Percentiles rank a stretch among this genome's conserved stretches.
Conservation (phyloP, 352 stramenopile species). For the Globisporangium apiculatum region DNA sequence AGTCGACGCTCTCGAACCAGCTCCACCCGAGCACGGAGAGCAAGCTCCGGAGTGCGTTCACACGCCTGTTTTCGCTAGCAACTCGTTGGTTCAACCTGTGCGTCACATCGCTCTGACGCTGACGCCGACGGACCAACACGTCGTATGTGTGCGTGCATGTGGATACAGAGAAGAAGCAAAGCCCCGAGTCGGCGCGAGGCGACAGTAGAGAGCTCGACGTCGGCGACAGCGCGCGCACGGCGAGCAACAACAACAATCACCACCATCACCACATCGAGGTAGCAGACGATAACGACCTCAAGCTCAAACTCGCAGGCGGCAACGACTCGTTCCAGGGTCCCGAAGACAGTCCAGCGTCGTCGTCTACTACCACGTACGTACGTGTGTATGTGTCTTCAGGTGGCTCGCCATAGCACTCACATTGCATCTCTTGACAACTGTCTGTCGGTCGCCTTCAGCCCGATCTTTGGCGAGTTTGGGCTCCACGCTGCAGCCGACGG, state of each 20-base stretch:
- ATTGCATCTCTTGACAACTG: too few species aligned
- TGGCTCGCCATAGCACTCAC: too few species aligned
- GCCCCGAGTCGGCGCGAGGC: slow-evolving; percentile 17
- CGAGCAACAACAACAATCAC: slow-evolving; percentile 16
- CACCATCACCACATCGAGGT: slow-evolving; percentile 3
- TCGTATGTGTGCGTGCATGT: slow-evolving; percentile 1
- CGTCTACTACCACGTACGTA: slow-evolving; percentile 5
- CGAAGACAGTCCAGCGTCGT: background rate
- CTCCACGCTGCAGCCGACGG: slow-evolving; percentile 61
- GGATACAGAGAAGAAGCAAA: slow-evolving; percentile 31
- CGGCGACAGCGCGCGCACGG: background rate
- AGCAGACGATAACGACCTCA: slow-evolving; percentile 9
- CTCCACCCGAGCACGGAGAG: slow-evolving; percentile 50
- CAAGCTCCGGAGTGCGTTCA: slow-evolving; percentile 66
- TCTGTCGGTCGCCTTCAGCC: slow-evolving; percentile 12
- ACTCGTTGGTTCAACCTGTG: background rate
- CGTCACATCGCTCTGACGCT: background rate
- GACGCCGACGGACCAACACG: background rate
- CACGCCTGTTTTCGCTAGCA: too few species aligned
- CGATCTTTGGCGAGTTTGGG: slow-evolving; percentile 51
- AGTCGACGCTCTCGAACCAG: slow-evolving; percentile 74
- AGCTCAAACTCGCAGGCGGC: background rate
- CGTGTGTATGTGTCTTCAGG: too few species aligned
- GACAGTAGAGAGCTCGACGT: slow-evolving; percentile 11
- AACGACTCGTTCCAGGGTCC: slow-evolving; percentile 8